Evolutionary conservation across 1,139 yeast species (phyloP).

Genomic region (Protomyces lactucae-debilis): DNA sequence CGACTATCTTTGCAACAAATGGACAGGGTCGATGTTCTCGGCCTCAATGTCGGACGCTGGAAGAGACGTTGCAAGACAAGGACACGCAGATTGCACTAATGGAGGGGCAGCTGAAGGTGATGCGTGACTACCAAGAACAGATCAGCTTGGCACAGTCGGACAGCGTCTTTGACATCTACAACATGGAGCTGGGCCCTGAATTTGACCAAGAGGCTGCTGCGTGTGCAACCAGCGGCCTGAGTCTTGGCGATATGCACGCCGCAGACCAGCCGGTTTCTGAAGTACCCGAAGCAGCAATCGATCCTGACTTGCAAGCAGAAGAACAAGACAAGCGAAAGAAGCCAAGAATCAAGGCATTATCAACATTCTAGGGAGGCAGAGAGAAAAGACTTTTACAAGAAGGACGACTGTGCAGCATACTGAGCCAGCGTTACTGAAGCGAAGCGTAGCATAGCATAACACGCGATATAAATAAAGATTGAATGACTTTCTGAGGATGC

Average conservation of each 20-base stretch:
- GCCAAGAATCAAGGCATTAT: neutral
- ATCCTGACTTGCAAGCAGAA: neutral
- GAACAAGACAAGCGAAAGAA: neutral
- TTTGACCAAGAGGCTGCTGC: neutral
- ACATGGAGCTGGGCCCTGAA: neutral
- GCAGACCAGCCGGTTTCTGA: no score
- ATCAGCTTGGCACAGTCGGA: neutral
- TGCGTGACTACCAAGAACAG: neutral
- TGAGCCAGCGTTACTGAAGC: neutral
- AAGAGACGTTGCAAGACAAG: neutral
- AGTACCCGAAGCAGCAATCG: neutral
- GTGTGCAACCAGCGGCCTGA: no score
- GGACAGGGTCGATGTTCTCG: neutral
- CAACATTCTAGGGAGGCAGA: neutral
- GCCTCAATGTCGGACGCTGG: neutral
- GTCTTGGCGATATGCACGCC: no score
- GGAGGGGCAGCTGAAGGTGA: neutral
- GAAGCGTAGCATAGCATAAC: neutral
- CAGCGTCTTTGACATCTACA: neutral
- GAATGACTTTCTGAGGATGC: neutral
- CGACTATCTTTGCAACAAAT: neutral
- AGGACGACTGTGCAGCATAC: neutral
- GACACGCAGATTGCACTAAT: neutral
- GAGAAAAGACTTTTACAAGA: neutral
- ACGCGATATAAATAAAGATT: no score